Evolutionary conservation across 2,329 filamentous ascomycete species (phyloP), one percentile per base, ranked within the genome.

Genomic region (Rutstroemia sp.): DNA sequence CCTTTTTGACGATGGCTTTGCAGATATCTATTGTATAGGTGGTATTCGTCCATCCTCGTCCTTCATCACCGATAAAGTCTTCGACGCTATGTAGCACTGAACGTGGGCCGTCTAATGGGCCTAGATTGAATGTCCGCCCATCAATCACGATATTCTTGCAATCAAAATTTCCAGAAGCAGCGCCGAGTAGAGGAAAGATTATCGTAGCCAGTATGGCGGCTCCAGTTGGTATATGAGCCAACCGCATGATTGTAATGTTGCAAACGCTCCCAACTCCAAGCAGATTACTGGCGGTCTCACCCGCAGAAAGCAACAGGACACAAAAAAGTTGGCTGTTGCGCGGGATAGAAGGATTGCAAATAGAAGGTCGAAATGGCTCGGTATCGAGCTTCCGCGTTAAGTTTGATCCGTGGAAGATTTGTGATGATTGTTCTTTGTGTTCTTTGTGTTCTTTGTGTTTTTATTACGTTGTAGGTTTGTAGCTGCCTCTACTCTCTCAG

Each of bases 21-120:
- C 90, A 95, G 49, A 95, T 77, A 65, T 95, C 87, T 57, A 95
- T 69, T 0, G 88, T 92, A 71, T 90, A 95, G 45, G 89, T 92
- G 25, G 84, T 89, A 70, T 94, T 94, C 58, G 76, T 77, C 27
- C 81, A 75, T 16, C 76, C 75, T 16, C 75, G 78, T 19, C 78
- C 77, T 9, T 67, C 67, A 3, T 69, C 65, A 8, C 73, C 69
- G 37, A 78, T 71, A 7, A 66, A 67, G 5, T 69, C 65, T 14
- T 74, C 68, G 37, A 78, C 71, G 65, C 74, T 76, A 49, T 81
- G 81, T 54, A 89, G 78, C 39, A 90, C 83, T 0, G 83, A 81
- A 69, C 87, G 86, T 37, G 86, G 84, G 1, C 87, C 88, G 5
- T 73, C 76, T 7, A 92, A 78, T 60, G 76, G 71, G 25, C 75